Evolutionary conservation across 2,329 filamentous ascomycete genomes (phyloP), one percentile per base, ranked within the genome.

Genomic region (Botryotinia globosa): DNA sequence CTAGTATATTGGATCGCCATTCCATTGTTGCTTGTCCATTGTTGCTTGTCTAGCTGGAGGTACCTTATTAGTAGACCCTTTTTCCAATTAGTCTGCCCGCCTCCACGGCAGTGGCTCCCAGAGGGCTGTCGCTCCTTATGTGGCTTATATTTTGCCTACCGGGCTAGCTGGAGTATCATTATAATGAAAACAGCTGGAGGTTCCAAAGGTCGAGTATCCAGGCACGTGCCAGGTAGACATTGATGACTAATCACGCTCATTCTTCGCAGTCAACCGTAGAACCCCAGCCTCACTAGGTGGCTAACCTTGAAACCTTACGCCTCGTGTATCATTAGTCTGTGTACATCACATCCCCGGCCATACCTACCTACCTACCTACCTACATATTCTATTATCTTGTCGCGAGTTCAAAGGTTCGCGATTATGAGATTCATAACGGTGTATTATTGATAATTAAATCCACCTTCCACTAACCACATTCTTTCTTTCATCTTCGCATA

Each of bases 351-450:
- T 32, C 32, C 32, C n/a, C n/a, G n/a, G n/a, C n/a, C n/a, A n/a
- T n/a, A n/a, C n/a, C n/a, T n/a, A n/a, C n/a, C 2, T 32, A 32
- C 32, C 32, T 32, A 32, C 32, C 32, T 32, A 32, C 32, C 32
- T 32, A 32, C 32, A 2, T 54, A 34, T 54, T 18, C 32, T 54
- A 34, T 54, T 18, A 34, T 65, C 29, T 37, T 32, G 48, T 67
- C 64, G 64, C 64, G 64, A 56, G 48, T 56, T 56, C 7, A 42
- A 44, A 45, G 66, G 22, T 61, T 69, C 66, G 66, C 66, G 54
- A 69, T 68, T 42, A 68, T 69, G 25, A 44, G 22, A 56, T 42
- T 29, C 14, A 18, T n/a, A 18, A 37, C 10, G 39, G 25, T 61
- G 25, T 7, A 67, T 56, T 42, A 56, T 22, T 67, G 22, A 37